Evolutionary conservation across 1,139 yeast species (phyloP).

Genomic region (Lodderomyces elongisporus): DNA sequence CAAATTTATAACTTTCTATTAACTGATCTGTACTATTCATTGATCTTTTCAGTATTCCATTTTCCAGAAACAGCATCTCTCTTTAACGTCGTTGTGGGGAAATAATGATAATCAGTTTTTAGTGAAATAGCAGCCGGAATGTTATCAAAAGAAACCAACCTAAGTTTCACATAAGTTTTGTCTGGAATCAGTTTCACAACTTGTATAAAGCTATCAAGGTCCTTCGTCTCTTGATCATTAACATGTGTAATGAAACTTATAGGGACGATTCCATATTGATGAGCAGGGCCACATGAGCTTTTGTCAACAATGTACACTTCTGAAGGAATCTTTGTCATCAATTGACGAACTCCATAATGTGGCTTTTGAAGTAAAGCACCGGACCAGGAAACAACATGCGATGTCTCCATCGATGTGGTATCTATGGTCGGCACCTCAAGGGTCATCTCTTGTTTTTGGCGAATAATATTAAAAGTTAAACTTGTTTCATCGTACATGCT

Average conservation of each 20-base stretch:
- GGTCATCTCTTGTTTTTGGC: constrained; percentile 46
- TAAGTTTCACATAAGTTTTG: constrained; percentile 71
- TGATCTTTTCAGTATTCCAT: constrained; percentile 46
- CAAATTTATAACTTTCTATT: too few species aligned
- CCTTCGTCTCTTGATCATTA: constrained; percentile 69
- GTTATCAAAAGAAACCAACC: constrained; percentile 79
- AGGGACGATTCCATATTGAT: constrained; percentile 73
- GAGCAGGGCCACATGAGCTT: constrained; percentile 79
- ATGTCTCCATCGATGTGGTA: constrained; percentile 52
- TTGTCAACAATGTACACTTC: constrained; percentile 73
- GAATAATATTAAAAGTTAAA: constrained; percentile 58
- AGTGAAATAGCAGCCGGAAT: constrained; percentile 81
- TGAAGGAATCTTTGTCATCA: constrained; percentile 73
- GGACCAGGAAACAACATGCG: constrained; percentile 71
- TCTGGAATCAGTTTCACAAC: constrained; percentile 68
- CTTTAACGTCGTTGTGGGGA: constrained; percentile 59
- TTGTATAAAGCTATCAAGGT: constrained; percentile 57
- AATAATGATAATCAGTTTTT: constrained; percentile 86
- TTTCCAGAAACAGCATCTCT: constrained; percentile 37
- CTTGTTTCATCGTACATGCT: constrained; percentile 44
- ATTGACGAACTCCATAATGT: constrained; percentile 51
- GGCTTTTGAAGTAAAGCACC: constrained; percentile 67
- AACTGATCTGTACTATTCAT: too few species aligned
- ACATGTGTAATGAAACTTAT: constrained; percentile 87
- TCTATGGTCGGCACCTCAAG: constrained; percentile 60